Percentiles rank a stretch among this genome's conserved stretches.
phyloP scores from a whole-genome alignment of 2,329 filamentous ascomycete species.

The Myriosclerotinia scirpicola region DNA sequence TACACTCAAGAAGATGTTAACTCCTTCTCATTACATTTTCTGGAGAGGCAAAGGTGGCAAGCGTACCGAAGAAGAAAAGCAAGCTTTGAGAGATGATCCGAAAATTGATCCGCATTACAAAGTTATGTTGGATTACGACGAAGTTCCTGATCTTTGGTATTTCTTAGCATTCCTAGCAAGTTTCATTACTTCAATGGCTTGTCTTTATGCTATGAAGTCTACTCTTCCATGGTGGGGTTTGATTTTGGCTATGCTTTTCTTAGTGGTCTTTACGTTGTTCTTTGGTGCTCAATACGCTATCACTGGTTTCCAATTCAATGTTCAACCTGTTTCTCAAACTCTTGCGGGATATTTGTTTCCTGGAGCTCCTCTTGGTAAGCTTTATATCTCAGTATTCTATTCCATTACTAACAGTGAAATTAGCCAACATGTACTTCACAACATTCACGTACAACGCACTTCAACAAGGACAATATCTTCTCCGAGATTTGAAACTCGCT shows the following conservation, averaged over 20 bases:
- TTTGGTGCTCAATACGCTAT: conserved; percentile 45
- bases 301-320: conserved; percentile 49
- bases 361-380: conserved; percentile 56
- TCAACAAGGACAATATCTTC: conserved; percentile 48
- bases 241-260: conserved; percentile 35
- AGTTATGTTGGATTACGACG: conserved; percentile 50
- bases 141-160: conserved; percentile 61
- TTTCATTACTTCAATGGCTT: conserved; percentile 44
- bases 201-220: conserved; percentile 60
- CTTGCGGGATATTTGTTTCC: conserved; percentile 48
- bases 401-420: background rate
- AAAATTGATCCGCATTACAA: conserved; percentile 46
- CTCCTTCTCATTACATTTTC: conserved; percentile 36
- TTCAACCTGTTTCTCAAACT: conserved; percentile 50
- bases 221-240: conserved; percentile 37
- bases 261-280: conserved; percentile 37
- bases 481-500: conserved; percentile 52
- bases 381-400: background rate
- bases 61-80: conserved; percentile 27
- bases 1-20: conserved; percentile 25
- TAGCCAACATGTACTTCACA: conserved; percentile 70
- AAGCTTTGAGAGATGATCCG: conserved; percentile 26
- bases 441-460: conserved; percentile 59
- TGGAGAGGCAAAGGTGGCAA: conserved; percentile 25
- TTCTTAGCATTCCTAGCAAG: conserved; percentile 46